phyloP scores from a whole-genome alignment of 768 basidiomycete genomes.

The Termitomyces sp. region DNA sequence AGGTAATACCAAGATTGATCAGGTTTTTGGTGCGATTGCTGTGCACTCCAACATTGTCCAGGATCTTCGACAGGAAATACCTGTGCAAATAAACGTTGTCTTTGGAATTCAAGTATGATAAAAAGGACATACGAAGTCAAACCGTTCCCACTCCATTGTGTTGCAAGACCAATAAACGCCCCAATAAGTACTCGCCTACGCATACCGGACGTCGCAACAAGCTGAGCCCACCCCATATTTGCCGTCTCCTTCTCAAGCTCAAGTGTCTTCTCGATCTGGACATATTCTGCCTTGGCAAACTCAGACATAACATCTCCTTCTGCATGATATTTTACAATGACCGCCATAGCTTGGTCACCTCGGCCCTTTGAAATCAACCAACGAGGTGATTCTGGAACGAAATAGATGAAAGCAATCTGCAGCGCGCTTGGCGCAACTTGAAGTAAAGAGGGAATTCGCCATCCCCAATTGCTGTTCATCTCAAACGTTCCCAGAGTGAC shows the following conservation, averaged over 20 bases:
- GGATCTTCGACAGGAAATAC: slow-evolving; percentile 48
- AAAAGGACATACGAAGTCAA: slow-evolving; percentile 34
- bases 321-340: slow-evolving; percentile 54
- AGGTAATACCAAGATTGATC: slow-evolving; percentile 49
- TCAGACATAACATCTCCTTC: slow-evolving; percentile 49
- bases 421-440: slow-evolving; percentile 48
- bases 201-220: slow-evolving; percentile 44
- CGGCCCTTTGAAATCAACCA: slow-evolving; percentile 59
- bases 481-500: slow-evolving; percentile 61
- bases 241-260: slow-evolving; percentile 43
- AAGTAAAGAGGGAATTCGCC: slow-evolving; percentile 62
- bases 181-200: slow-evolving; percentile 42
- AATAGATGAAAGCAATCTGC: slow-evolving; percentile 50
- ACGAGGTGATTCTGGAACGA: slow-evolving; percentile 60
- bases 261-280: slow-evolving; percentile 50
- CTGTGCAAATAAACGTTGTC: slow-evolving; percentile 16
- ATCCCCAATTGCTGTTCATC: slow-evolving; percentile 56
- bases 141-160: slow-evolving; percentile 64
- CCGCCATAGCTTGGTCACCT: slow-evolving; percentile 36
- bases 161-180: slow-evolving; percentile 47
- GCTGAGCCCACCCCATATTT: slow-evolving; percentile 40
- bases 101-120: background rate
- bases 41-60: slow-evolving; percentile 47
- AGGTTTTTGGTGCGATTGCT: slow-evolving; percentile 47
- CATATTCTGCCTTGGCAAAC: slow-evolving; percentile 53